Evolutionary conservation across 2,329 filamentous ascomycete genomes (phyloP).

Genomic region (Pseudogymnoascus sp.): DNA sequence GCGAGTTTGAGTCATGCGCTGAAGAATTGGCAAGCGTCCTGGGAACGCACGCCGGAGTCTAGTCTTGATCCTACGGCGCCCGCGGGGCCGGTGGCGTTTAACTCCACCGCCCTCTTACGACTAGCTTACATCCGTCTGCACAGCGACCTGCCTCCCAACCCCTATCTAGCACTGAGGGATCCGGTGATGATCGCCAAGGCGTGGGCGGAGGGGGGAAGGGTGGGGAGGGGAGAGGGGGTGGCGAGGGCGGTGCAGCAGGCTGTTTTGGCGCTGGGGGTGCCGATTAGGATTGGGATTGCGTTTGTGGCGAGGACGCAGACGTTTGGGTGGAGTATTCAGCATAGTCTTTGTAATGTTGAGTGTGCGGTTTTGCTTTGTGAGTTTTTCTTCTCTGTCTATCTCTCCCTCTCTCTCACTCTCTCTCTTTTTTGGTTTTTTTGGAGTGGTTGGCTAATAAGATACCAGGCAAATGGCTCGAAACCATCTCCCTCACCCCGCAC

Average conservation of each 20-base stretch:
- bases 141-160: slow-evolving; percentile 53
- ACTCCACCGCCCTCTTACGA: slow-evolving; percentile 51
- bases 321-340: slow-evolving; percentile 54
- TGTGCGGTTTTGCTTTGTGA: slow-evolving; percentile 52
- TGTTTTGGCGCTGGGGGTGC: slow-evolving; percentile 58
- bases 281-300: slow-evolving; percentile 54
- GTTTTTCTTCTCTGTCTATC: slow-evolving; percentile 21
- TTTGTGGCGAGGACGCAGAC: slow-evolving; percentile 54
- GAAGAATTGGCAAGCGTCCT: slow-evolving; percentile 48
- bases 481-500: slow-evolving; percentile 40
- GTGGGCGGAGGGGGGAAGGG: slow-evolving; percentile 48
- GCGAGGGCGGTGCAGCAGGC: slow-evolving; percentile 58
- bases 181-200: slow-evolving; percentile 51
- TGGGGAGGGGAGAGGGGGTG: slow-evolving; percentile 50
- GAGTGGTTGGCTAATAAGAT: background rate
- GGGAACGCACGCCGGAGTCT: slow-evolving; percentile 36
- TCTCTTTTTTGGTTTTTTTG: background rate
- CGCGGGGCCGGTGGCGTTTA: slow-evolving; percentile 56
- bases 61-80: slow-evolving; percentile 41
- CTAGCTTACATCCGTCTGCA: slow-evolving; percentile 57
- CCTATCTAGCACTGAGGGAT: slow-evolving; percentile 57
- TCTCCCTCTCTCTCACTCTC: background rate
- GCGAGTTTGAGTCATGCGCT: slow-evolving; percentile 48
- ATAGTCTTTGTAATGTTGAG: slow-evolving; percentile 53
- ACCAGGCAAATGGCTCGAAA: slow-evolving; percentile 38